phyloP scores from a whole-genome alignment of 1,284 basidiomycete species.

The Boletus sp. region DNA sequence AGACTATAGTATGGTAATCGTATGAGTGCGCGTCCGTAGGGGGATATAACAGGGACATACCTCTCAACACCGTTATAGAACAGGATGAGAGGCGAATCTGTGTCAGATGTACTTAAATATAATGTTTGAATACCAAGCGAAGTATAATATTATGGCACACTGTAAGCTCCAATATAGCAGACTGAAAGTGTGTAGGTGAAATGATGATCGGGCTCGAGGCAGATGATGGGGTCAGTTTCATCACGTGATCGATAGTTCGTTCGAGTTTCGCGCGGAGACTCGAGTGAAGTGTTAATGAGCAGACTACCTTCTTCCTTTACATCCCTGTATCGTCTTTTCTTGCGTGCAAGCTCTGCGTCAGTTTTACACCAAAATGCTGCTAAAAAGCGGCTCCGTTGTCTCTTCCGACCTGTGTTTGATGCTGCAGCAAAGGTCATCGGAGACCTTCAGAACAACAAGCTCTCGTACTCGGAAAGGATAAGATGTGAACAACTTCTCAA shows the following conservation, averaged over 20 bases:
- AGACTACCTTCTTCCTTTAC: slow-evolving; percentile 49
- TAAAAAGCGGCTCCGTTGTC: slow-evolving; percentile 40
- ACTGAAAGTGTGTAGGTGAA: background rate
- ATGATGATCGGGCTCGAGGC: too few relatives aligned
- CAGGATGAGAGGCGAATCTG: too few relatives aligned
- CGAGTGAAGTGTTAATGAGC: too few relatives aligned
- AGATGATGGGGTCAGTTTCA: too few relatives aligned
- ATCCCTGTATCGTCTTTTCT: slow-evolving; percentile 60
- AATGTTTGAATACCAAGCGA: too few relatives aligned
- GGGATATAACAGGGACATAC: too few relatives aligned
- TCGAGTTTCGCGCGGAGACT: too few relatives aligned
- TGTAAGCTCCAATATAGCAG: background rate
- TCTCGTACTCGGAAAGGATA: slow-evolving; percentile 30
- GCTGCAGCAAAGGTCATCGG: slow-evolving; percentile 45
- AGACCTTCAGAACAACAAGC: slow-evolving; percentile 35
- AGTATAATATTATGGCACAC: too few relatives aligned
- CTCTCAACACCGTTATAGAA: too few relatives aligned
- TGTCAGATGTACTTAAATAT: too few relatives aligned
- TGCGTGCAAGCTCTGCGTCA: slow-evolving; percentile 56
- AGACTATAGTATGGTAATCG: too few relatives aligned
- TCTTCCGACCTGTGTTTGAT: slow-evolving; percentile 58
- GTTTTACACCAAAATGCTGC: slow-evolving; percentile 53
- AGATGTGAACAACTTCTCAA: slow-evolving; percentile 42
- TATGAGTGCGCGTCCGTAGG: too few relatives aligned
- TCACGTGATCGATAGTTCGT: slow-evolving; percentile 13